These are phyloP conservation scores for Neofusicoccum ribis DNA, from an alignment of 2,329 filamentous ascomycete species.

Conservation along the genomic window DNA sequence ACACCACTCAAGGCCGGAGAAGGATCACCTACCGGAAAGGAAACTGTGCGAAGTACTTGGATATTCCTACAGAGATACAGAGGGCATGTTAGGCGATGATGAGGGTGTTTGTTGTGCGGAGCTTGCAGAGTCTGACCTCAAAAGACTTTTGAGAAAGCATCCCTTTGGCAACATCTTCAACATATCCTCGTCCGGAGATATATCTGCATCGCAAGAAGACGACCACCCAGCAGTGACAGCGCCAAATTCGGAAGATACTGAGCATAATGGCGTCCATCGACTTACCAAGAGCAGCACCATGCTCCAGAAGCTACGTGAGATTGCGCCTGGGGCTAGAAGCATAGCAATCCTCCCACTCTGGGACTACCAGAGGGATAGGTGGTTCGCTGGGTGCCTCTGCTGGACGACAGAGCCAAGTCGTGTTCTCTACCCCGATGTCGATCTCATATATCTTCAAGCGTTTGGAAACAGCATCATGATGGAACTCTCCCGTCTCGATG, in stretches of 20 bases:
- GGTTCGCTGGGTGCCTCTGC: conserved; percentile 40
- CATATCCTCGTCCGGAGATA: conserved; percentile 28
- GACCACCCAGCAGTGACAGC: neutral
- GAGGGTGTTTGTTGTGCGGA: conserved; percentile 9
- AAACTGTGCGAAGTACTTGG: conserved; percentile 30
- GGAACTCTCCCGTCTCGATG: conserved; percentile 39
- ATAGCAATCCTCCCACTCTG: conserved; percentile 42
- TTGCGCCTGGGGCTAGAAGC: conserved; percentile 35
- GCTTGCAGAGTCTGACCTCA: conserved; percentile 33
- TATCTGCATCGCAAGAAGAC: neutral
- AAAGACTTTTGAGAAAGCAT: conserved; percentile 36
- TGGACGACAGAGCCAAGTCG: conserved; percentile 40
- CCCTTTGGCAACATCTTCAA: conserved; percentile 41
- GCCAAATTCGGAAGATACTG: neutral
- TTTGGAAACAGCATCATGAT: conserved; percentile 41
- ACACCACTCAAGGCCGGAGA: neutral
- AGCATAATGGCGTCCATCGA: neutral
- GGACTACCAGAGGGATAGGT: conserved; percentile 40
- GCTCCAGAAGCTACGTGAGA: neutral
- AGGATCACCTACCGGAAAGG: neutral
- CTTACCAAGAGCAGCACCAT: neutral
- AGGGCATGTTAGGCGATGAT: conserved; percentile 14
- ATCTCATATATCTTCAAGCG: conserved; percentile 39
- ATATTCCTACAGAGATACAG: conserved; percentile 18
- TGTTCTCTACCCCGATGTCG: conserved; percentile 39